phyloP scores from a whole-genome alignment of 202 grass and related monocot genomes.

The Dendrocalamus latiflorus region DNA sequence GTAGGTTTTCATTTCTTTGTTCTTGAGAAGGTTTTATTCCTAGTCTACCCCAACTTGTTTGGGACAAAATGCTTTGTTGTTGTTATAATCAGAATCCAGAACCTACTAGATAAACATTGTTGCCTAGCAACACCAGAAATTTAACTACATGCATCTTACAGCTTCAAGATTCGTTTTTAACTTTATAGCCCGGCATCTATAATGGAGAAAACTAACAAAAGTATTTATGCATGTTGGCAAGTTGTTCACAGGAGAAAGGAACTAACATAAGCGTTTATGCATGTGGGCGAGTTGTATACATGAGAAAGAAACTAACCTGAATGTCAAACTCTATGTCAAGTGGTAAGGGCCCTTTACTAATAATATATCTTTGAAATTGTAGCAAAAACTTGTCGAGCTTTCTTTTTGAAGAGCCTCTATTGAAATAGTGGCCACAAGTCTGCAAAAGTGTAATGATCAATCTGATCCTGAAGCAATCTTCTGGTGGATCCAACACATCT shows the following conservation, averaged over 20 bases:
- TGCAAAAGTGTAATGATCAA: constrained; percentile 85
- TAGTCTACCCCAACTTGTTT: no score
- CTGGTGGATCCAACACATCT: constrained; percentile 90
- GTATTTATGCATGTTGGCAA: neutral
- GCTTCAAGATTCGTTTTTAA: neutral
- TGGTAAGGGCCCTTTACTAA: constrained; percentile 86
- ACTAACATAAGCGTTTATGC: neutral
- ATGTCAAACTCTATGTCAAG: constrained; percentile 99
- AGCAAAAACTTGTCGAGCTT: constrained; percentile 96
- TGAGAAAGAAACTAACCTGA: constrained; percentile 62
- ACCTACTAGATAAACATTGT: neutral
- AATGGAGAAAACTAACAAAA: neutral
- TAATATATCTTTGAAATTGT: constrained; percentile 97
- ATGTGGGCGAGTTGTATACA: constrained; percentile 8
- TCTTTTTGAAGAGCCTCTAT: constrained; percentile 83
- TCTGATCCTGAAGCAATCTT: constrained; percentile 99
- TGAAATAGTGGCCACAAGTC: constrained; percentile 95
- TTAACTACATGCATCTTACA: neutral
- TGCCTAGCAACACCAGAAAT: constrained; percentile 4
- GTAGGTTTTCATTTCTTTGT: no score
- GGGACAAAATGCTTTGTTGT: no score
- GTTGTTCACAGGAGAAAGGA: neutral
- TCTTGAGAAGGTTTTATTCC: no score
- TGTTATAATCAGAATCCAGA: neutral
- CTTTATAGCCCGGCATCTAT: neutral